These are phyloP conservation scores for Platismatia glauca DNA, from an alignment of 495 filamentous ascomycete genomes.

Conservation along the genomic window DNA sequence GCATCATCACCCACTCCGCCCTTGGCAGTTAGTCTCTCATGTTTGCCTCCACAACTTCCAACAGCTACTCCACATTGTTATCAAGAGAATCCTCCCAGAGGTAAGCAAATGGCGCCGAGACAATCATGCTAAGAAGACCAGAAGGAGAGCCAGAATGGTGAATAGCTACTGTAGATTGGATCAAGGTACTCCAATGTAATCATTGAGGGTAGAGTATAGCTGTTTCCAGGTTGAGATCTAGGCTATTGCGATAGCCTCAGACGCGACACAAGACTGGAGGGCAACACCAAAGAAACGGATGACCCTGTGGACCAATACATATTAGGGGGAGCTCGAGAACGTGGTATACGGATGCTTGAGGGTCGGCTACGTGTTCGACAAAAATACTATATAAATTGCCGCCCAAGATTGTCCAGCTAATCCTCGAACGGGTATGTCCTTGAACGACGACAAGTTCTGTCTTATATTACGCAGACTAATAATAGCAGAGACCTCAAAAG, in stretches of 20 bases:
- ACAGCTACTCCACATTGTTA: no score
- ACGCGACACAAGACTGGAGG: neutral
- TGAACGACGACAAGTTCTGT: neutral
- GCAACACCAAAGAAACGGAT: neutral
- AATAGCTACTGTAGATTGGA: no score
- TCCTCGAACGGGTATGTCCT: conserved; percentile 1
- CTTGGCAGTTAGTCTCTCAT: no score
- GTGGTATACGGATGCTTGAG: neutral
- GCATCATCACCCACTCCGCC: neutral
- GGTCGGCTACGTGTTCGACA: neutral
- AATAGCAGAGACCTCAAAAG: conserved; percentile 4
- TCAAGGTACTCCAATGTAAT: neutral
- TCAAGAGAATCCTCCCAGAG: no score
- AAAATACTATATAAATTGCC: conserved; percentile 3
- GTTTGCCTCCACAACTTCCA: no score
- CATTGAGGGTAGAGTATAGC: neutral
- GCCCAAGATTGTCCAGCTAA: neutral
- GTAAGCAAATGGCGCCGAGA: no score
- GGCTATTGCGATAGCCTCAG: neutral
- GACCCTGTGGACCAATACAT: neutral
- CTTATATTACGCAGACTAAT: neutral
- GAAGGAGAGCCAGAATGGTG: no score
- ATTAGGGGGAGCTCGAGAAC: neutral
- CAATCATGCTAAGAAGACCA: no score
- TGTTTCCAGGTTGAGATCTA: neutral